Evolutionary conservation across 73 alveolate genomes (phyloP).

Genomic region (Paraurostyla sp.): DNA sequence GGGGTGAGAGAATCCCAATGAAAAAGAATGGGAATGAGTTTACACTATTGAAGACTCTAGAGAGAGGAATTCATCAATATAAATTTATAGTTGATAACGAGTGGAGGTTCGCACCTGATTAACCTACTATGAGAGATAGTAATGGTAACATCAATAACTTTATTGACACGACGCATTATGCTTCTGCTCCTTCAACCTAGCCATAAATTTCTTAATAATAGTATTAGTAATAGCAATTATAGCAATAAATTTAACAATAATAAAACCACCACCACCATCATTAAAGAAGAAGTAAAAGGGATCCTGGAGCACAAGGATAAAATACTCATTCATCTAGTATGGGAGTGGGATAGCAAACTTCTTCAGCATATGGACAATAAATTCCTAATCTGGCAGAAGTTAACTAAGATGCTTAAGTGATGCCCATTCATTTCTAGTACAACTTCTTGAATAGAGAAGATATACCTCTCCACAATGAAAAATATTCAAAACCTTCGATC

Average conservation of each 20-base stretch:
- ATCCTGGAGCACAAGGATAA: constrained; percentile 6
- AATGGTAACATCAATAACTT: constrained; percentile 90
- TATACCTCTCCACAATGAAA: constrained; percentile 70
- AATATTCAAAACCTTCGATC: constrained; percentile 58
- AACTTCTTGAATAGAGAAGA: constrained; percentile 58
- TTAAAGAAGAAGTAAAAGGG: not conserved
- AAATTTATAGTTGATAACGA: constrained; percentile 97
- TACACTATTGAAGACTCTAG: constrained; percentile 53
- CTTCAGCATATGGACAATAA: constrained; percentile 63
- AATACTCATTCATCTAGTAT: not conserved
- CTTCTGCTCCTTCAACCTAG: not conserved
- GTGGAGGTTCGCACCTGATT: constrained; percentile 98
- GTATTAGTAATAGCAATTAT: too few relatives aligned
- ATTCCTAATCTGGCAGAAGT: constrained; percentile 63
- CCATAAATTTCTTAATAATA: not conserved
- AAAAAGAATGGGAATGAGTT: constrained; percentile 78
- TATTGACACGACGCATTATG: constrained; percentile 79
- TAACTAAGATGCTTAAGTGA: constrained; percentile 41
- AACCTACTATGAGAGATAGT: constrained; percentile 87
- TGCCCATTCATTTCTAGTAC: constrained; percentile 66
- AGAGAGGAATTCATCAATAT: constrained; percentile 90
- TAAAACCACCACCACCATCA: not conserved
- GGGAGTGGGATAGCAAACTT: not conserved
- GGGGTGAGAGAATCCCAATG: constrained; percentile 86
- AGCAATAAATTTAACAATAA: too few relatives aligned